Conservation (phyloP, 2,329 filamentous ascomycete species). For the Paracoccidioides brasiliensis region DNA sequence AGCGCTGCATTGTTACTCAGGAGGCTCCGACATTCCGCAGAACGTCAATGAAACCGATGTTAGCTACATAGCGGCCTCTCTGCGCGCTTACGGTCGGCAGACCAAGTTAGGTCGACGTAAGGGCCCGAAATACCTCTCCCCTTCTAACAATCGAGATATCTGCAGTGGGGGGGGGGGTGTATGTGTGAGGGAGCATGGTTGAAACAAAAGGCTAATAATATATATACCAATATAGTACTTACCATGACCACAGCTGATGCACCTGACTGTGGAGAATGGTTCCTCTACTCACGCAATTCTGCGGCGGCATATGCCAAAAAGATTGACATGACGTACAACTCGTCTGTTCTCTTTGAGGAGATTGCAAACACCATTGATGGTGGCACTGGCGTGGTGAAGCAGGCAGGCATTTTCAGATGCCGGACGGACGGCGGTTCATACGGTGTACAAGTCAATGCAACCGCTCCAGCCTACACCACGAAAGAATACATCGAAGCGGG, state of each 20-base stretch:
- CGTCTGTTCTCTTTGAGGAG: slow-evolving; percentile 4
- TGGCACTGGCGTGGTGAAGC: not conserved
- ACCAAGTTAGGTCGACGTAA: slow-evolving; percentile 1
- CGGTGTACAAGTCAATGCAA: not conserved
- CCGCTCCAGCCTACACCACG: not conserved
- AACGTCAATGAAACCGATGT: not conserved
- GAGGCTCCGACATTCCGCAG: not conserved
- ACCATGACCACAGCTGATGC: slow-evolving; percentile 4
- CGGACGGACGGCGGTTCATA: not conserved
- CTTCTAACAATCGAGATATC: not conserved
- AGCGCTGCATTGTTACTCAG: not conserved
- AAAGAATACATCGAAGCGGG: not conserved
- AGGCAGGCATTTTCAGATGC: not conserved
- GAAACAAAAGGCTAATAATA: not conserved
- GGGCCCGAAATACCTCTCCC: not conserved
- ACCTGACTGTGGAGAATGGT: slow-evolving; percentile 4
- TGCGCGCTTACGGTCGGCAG: slow-evolving; percentile 2
- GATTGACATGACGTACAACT: slow-evolving; percentile 2
- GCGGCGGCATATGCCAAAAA: slow-evolving; percentile 5
- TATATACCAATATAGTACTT: not conserved
- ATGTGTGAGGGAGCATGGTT: not conserved
- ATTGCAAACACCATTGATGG: slow-evolving; percentile 6
- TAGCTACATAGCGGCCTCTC: not conserved
- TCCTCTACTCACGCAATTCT: not conserved
- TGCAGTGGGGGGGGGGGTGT: no score